Evolutionary conservation across 345 rosid genomes (phyloP).

Genomic region (Citrus maxima): DNA sequence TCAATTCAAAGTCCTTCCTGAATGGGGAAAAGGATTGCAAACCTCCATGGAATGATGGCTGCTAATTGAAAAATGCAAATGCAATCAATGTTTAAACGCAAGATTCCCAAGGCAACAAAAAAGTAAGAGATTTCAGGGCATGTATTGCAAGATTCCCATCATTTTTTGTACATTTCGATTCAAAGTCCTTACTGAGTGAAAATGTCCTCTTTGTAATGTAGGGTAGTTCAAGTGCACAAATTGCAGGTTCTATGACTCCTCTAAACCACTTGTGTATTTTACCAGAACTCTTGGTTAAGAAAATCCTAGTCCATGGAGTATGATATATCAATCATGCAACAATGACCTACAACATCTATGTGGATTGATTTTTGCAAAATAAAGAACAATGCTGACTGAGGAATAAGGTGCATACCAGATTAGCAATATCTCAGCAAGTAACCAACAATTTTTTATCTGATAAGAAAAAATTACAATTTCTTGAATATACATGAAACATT

Average conservation of each 20-base stretch:
- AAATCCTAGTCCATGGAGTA: not conserved
- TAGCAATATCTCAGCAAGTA: not conserved
- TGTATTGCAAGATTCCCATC: not conserved
- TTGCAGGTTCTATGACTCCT: not conserved
- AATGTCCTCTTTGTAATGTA: not conserved
- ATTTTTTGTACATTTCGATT: too few species aligned
- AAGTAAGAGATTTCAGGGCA: not conserved
- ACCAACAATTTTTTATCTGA: not conserved
- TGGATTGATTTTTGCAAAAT: not conserved
- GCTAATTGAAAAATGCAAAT: conserved; percentile 18
- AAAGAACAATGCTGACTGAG: not conserved
- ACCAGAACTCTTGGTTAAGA: not conserved
- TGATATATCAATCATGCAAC: not conserved
- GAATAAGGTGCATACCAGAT: not conserved
- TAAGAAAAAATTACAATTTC: not conserved
- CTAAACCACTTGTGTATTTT: not conserved
- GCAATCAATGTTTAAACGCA: not conserved
- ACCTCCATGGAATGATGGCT: conserved; percentile 54
- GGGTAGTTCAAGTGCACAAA: not conserved
- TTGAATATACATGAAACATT: not conserved
- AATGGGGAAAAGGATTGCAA: conserved; percentile 35
- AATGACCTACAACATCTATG: not conserved
- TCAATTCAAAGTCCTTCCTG: conserved; percentile 42
- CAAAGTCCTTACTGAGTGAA: not conserved
- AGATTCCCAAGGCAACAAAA: not conserved